A percentile compares a stretch with the other conserved stretches of the same genome.
These are phyloP conservation scores for Monosporascus cannonballus DNA, from an alignment of 2,329 filamentous ascomycete species.

Conservation along the genomic window DNA sequence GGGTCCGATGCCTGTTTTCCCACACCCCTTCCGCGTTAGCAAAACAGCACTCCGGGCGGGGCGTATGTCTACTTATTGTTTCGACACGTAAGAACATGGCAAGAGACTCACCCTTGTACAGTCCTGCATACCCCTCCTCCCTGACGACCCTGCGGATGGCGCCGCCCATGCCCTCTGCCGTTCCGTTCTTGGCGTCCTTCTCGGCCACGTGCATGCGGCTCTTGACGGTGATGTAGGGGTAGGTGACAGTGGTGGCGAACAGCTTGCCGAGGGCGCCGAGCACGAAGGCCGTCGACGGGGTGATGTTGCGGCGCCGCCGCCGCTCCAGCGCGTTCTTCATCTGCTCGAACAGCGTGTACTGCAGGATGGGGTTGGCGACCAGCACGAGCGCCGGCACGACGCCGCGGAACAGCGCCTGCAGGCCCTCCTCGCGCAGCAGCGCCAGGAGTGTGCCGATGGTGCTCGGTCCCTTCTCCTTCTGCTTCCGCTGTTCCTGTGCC, in stretches of 20 bases:
- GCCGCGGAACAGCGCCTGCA: slow-evolving; percentile 79
- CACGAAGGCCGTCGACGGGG: slow-evolving; percentile 81
- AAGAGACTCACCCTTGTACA: slow-evolving; percentile 79
- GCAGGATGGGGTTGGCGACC: slow-evolving; percentile 95
- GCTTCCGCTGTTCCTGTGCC: slow-evolving; percentile 29
- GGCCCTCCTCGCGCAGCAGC: slow-evolving; percentile 78
- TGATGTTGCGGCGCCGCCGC: slow-evolving; percentile 56
- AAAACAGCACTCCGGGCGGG: not conserved
- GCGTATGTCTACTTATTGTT: too few relatives aligned
- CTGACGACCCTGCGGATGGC: slow-evolving; percentile 73
- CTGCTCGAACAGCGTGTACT: slow-evolving; percentile 99
- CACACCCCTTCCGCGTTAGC: not conserved
- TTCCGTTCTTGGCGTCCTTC: slow-evolving; percentile 53
- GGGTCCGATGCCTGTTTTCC: slow-evolving; percentile 71
- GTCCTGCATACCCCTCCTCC: slow-evolving; percentile 84
- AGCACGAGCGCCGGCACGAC: slow-evolving; percentile 89
- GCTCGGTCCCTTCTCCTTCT: slow-evolving; percentile 49
- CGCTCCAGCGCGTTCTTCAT: slow-evolving; percentile 86
- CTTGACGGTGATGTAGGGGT: slow-evolving; percentile 98
- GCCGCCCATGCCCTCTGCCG: slow-evolving; percentile 73
- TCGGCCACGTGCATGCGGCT: slow-evolving; percentile 88
- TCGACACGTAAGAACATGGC: not conserved
- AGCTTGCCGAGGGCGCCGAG: slow-evolving; percentile 91
- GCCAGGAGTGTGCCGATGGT: slow-evolving; percentile 77
- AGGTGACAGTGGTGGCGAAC: slow-evolving; percentile 87